Evolutionary conservation across 2,329 filamentous ascomycete species (phyloP), one percentile per base, ranked within the genome.

Genomic region (Cercospora canescens): DNA sequence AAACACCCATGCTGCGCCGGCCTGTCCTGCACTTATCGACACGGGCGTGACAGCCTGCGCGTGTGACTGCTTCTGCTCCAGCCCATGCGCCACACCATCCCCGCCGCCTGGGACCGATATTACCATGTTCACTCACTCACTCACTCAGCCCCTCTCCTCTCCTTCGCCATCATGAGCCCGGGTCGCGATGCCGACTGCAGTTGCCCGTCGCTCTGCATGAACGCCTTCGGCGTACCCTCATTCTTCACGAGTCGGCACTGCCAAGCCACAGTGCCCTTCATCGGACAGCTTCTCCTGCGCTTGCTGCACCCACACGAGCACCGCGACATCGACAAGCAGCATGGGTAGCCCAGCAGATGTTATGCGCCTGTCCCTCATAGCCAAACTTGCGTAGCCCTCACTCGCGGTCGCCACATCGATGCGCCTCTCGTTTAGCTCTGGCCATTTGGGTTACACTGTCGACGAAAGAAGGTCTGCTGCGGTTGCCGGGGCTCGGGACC

Each of bases 401-500:
- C 39, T 50, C 24, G 45, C 14, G 12, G 12, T 50, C 45, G 45
- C 45, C 45, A 28, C 45, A 50, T 50, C 45, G 28, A 26, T 50
- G 45, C 45, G 45, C 45, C 45, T 21, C 26, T 30, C 26, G 12
- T 30, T 39, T 18, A 4, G 12, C 26, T 34, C 58, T 35, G 45
- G 28, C 30, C 26, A 12, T 26, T 14, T 12, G 34, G 18, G 37
- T 60, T 21, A 30, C 41, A 48, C 34, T 8, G 35, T 41, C 24
- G 37, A 39, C 39, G 28, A 65, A 39, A 63, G 45, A 65, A 64
- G 64, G 64, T 60, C 37, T 45, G 45, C 24, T 50, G 45, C 45
- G 45, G 35, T 59, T 64, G 62, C 64, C 65, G 65, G 60, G 55
- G 58, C 24, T 6, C 67, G 67, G 64, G 32, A 28, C 28, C 35